Percentiles rank a stretch among this genome's conserved stretches.
These are phyloP conservation scores for Zymoseptoria tritici DNA, from an alignment of 2,329 filamentous ascomycete genomes.

Conservation along the genomic window DNA sequence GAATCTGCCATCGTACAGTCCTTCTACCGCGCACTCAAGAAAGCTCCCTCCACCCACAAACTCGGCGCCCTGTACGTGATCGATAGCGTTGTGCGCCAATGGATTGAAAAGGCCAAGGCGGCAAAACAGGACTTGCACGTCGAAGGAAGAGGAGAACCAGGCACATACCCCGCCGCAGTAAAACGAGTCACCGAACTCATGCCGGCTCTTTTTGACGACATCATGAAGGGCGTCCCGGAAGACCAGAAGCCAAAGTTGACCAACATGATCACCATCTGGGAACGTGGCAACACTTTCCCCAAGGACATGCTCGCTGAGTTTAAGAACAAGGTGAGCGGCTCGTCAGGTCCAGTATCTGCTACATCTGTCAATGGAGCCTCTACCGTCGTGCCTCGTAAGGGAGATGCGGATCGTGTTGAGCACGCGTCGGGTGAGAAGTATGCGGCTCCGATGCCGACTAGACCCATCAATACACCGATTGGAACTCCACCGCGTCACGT, in stretches of 20 bases:
- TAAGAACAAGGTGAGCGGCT: conserved; percentile 52
- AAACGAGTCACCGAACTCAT: conserved; percentile 94
- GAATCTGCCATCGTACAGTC: conserved; percentile 94
- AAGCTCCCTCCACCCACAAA: conserved; percentile 89
- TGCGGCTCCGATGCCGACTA: conserved; percentile 23
- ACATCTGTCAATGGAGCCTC: conserved; percentile 11
- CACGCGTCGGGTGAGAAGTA: conserved; percentile 23
- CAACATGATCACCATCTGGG: conserved; percentile 96
- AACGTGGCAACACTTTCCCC: conserved; percentile 89
- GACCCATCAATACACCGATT: conserved; percentile 23
- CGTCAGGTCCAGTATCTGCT: conserved; percentile 5
- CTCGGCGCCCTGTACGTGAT: conserved; percentile 98
- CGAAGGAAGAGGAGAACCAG: conserved; percentile 68
- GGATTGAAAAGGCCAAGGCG: conserved; percentile 90
- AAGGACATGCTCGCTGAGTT: conserved; percentile 69
- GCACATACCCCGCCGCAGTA: conserved; percentile 90
- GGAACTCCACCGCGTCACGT: conserved; percentile 26
- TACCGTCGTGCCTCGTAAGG: conserved; percentile 6
- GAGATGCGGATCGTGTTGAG: conserved; percentile 9
- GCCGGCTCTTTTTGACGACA: conserved; percentile 90
- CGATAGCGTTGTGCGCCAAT: conserved; percentile 98
- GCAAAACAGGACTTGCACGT: conserved; percentile 65
- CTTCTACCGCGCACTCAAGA: conserved; percentile 95
- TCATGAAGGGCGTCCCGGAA: conserved; percentile 76
- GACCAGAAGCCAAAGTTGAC: conserved; percentile 98